Base-by-base conservation (phyloP, 257 asterid genomes). In the Thymus mandschuricus region DNA sequence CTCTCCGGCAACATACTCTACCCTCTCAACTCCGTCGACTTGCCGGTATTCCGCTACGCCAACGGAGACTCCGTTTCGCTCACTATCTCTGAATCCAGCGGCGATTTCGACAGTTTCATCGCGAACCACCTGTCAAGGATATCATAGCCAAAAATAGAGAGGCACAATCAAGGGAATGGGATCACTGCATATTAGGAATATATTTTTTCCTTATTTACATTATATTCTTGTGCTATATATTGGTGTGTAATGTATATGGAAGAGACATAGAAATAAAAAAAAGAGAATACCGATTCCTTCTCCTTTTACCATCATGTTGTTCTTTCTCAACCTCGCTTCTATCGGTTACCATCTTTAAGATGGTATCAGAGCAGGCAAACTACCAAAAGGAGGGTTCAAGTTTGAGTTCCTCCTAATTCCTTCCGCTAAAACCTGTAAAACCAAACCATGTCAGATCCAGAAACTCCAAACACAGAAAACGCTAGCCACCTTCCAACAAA, bases 21-120 rank as follows among this genome's bases (percentile, higher is more conserved):
- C 74, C 85, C 88, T n/a, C 8, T 57, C 0, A 54, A 55, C 60
- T 46, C 74, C 3, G 44, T 46, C 2, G 30, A 62, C 15, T 60
- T 72, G 54, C 87, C 92, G 5, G 33, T 56, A 2, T 9, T 87
- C 0, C 79, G 82, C 15, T 87, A 78, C 54, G 31, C 12, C 4
- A 21, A 28, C 4, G 86, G 88, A 2, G 81, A 82, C 76, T 81
- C 91, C 0, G 80, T 86, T 28, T 38, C 86, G 1, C 1, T 89
- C 0, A 52, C 64, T 0, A 29, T 85, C 10, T 80, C 72, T 3
- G 87, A 72, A 66, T 78, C 84, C 1, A 51, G 33, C 49, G 35
- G 30, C 27, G 82, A 83, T 50, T 85, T 86, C n/a, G 66, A 72
- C 34, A 15, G 13, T 10, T 84, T 88, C 7, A 63, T 68, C 0